phyloP scores from a whole-genome alignment of 2,329 filamentous ascomycete species.

The Phialemoniopsis sp. region DNA sequence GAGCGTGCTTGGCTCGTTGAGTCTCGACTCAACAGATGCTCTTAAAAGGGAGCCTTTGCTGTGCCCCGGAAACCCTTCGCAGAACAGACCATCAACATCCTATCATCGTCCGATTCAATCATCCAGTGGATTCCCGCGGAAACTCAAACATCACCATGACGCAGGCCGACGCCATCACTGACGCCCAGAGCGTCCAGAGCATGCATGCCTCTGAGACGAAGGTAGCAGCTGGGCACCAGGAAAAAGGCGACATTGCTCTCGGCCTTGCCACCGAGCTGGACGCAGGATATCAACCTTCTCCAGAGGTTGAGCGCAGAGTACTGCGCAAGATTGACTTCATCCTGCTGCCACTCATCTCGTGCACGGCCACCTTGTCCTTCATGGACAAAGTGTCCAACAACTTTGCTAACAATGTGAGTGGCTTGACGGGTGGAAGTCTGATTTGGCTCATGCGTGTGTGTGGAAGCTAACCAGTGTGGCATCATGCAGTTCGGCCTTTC shows the following conservation, averaged over 20 bases:
- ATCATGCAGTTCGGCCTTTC: slow-evolving; percentile 1
- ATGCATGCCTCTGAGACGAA: background rate
- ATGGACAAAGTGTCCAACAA: slow-evolving; percentile 1
- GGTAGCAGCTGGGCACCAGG: too few relatives aligned
- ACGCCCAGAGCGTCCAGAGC: background rate
- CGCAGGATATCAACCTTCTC: background rate
- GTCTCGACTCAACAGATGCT: too few relatives aligned
- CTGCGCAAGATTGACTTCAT: too few relatives aligned
- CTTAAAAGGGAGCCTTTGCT: too few relatives aligned
- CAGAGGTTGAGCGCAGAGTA: background rate
- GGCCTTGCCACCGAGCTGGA: background rate
- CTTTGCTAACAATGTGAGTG: background rate
- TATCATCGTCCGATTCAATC: too few relatives aligned
- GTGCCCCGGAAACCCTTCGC: too few relatives aligned
- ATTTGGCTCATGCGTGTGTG: too few relatives aligned
- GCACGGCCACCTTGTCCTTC: slow-evolving; percentile 1
- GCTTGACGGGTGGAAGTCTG: too few relatives aligned
- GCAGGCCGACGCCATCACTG: background rate
- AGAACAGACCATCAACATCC: too few relatives aligned
- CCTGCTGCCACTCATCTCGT: background rate
- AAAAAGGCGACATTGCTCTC: background rate
- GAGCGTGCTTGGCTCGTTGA: too few relatives aligned
- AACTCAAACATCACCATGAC: background rate
- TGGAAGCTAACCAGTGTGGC: too few relatives aligned
- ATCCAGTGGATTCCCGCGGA: background rate